Evolutionary conservation across 1,284 basidiomycete species (phyloP).

Genomic region (Leccinum proximum): DNA sequence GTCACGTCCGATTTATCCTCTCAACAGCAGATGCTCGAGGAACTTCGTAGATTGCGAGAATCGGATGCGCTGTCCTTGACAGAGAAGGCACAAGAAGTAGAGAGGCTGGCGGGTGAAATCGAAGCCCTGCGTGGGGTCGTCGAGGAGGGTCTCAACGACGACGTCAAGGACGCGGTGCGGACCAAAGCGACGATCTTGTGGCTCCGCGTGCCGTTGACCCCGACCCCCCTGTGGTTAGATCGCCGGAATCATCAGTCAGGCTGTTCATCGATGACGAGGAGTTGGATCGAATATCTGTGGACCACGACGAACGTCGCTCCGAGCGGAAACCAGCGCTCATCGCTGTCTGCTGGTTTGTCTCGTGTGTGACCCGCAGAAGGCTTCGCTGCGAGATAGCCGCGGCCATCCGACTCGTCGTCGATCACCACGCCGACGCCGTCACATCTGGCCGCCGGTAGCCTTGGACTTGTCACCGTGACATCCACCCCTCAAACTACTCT

Average conservation of each 20-base stretch:
- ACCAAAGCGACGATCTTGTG: slow-evolving; percentile 7
- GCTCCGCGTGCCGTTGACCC: background rate
- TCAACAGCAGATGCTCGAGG: slow-evolving; percentile 62
- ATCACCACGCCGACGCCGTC: too few species aligned
- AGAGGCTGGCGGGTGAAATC: slow-evolving; percentile 76
- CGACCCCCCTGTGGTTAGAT: slow-evolving; percentile 4
- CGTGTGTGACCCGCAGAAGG: too few species aligned
- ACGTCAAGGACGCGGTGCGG: slow-evolving; percentile 36
- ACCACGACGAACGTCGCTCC: slow-evolving; percentile 34
- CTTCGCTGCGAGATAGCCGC: too few species aligned
- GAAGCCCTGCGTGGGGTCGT: slow-evolving; percentile 80
- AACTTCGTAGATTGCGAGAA: slow-evolving; percentile 63
- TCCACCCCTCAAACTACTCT: too few species aligned
- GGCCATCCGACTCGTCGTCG: too few species aligned
- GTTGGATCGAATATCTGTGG: slow-evolving; percentile 31
- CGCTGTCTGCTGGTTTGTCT: too few species aligned
- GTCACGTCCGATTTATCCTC: slow-evolving; percentile 76
- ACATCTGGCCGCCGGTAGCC: too few species aligned
- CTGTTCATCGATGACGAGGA: slow-evolving; percentile 31
- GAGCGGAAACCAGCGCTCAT: slow-evolving; percentile 16
- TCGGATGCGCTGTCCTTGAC: slow-evolving; percentile 57
- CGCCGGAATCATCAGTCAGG: slow-evolving; percentile 11
- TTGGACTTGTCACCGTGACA: too few species aligned
- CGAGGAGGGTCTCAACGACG: slow-evolving; percentile 80
- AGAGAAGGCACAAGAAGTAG: slow-evolving; percentile 66